Evolutionary conservation across 192 early-diverging fungal genomes (phyloP), one percentile per base, ranked within the genome.

Genomic region (Coemansia sp.): DNA sequence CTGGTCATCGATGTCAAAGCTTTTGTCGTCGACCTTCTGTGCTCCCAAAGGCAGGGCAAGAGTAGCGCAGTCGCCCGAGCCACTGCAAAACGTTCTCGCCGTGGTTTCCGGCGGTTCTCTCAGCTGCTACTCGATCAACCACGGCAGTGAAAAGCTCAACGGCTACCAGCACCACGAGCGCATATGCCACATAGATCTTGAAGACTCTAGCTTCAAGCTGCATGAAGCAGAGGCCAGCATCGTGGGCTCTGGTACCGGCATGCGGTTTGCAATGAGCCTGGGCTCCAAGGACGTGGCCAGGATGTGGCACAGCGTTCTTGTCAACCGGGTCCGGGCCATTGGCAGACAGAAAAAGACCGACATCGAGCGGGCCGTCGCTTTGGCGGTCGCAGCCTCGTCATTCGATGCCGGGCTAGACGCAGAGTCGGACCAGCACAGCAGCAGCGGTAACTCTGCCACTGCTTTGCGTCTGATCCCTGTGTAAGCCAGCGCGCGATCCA

Each of bases 211-310:
- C 34, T 20, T 52, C 29, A 38, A 48, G 60, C 48, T 40, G 32
- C 52, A 40, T n/a, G 51, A 25, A 7, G 5, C 59, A 18, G 59
- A 49, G 22, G n/a, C 59, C 40, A 48, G 8, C 12, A 56, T 30
- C 52, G 6, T 22, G 7, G 38, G 36, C 20, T 14, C 50, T 30
- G 29, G 59, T 30, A 11, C 17, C 58, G 59, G 67, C 51, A 32
- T 29, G 31, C 16, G 54, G 25, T 49, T 75, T 8, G 56, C 68
- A 30, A 75, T 80, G 72, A 63, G 68, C 50, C 50, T 80, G 63
- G 78, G 78, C 14, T 62, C 62, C 17, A 32, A 48, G 14, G 49
- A 60, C 49, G 63, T 75, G 14, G 72, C 72, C 40, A 64, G 51
- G 11, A 65, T 66, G 54, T 75, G 72, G 72, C 49, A 65, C 42